A percentile compares a stretch with the other conserved stretches of the same genome.
These are phyloP conservation scores for Cystobasidium tubakii DNA, from an alignment of 768 basidiomycete species.

Conservation along the genomic window DNA sequence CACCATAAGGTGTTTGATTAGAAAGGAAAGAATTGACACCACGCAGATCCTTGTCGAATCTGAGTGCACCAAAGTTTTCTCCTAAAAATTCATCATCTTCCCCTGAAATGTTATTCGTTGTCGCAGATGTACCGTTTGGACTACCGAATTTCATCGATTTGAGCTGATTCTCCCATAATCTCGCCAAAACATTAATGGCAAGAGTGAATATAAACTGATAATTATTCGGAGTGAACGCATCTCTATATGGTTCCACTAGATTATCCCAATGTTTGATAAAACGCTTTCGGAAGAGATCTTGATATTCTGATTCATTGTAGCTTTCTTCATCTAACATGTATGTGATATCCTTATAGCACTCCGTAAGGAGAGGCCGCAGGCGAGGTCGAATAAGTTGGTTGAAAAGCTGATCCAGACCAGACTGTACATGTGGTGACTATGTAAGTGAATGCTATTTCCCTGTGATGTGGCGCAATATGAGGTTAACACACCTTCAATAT, in stretches of 20 bases:
- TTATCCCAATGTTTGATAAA: constrained; percentile 84
- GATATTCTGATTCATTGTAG: constrained; percentile 74
- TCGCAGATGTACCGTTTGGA: constrained; percentile 56
- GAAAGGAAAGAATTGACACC: constrained; percentile 75
- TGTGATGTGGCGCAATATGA: neutral
- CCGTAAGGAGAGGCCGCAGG: constrained; percentile 71
- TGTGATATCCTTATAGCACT: constrained; percentile 81
- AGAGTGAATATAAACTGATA: constrained; percentile 79
- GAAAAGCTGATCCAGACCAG: constrained; percentile 86
- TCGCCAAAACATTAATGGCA: constrained; percentile 76
- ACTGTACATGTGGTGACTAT: constrained; percentile 51
- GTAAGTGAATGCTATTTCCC: neutral
- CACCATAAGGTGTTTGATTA: constrained; percentile 81
- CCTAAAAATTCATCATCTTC: neutral
- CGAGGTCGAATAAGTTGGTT: constrained; percentile 86
- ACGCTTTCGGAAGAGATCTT: constrained; percentile 78
- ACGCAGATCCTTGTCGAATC: constrained; percentile 86
- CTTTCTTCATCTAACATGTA: constrained; percentile 84
- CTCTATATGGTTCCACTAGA: constrained; percentile 79
- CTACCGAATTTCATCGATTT: constrained; percentile 68
- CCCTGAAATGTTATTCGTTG: neutral
- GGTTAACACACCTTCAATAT: constrained; percentile 60
- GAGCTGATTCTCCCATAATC: constrained; percentile 90
- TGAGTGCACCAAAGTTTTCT: constrained; percentile 80
- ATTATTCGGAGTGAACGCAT: constrained; percentile 78